Conservation (phyloP, 495 filamentous ascomycete genomes). For the Rusavskia elegans region DNA sequence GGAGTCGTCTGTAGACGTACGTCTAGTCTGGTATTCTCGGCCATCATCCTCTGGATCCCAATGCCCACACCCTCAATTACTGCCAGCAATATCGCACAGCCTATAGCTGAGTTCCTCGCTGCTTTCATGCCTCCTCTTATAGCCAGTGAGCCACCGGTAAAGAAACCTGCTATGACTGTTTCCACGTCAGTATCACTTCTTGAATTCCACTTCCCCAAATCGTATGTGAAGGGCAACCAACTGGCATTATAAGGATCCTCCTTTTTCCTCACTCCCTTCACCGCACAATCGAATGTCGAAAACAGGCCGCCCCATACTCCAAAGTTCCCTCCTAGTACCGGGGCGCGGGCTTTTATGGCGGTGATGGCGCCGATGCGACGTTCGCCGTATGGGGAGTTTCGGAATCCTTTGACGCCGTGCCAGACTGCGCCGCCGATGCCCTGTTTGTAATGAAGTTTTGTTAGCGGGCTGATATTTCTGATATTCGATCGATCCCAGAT, state of each 20-base stretch:
- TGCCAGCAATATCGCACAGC: slow-evolving; percentile 80
- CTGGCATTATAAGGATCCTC: slow-evolving; percentile 95
- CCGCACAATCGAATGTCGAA: slow-evolving; percentile 89
- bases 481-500: too few relatives aligned
- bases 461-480: slow-evolving; percentile 8
- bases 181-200: not conserved
- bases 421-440: slow-evolving; percentile 88
- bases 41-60: slow-evolving; percentile 92
- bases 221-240: slow-evolving; percentile 27
- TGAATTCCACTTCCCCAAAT: not conserved
- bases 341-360: slow-evolving; percentile 91
- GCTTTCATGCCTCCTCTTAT: slow-evolving; percentile 79
- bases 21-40: slow-evolving; percentile 77
- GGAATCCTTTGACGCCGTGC: slow-evolving; percentile 95
- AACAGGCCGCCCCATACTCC: slow-evolving; percentile 95
- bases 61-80: slow-evolving; percentile 98
- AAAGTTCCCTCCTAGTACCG: slow-evolving; percentile 93
- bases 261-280: slow-evolving; percentile 90
- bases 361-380: slow-evolving; percentile 89
- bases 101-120: slow-evolving; percentile 84
- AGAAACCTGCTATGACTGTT: slow-evolving; percentile 77
- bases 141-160: slow-evolving; percentile 84
- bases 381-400: slow-evolving; percentile 83
- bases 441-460: slow-evolving; percentile 19
- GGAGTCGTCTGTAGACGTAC: slow-evolving; percentile 20